A percentile compares a stretch with the other conserved stretches of the same genome.
phyloP scores from a whole-genome alignment of 2,329 filamentous ascomycete species.

The Colletotrichum trifolii region DNA sequence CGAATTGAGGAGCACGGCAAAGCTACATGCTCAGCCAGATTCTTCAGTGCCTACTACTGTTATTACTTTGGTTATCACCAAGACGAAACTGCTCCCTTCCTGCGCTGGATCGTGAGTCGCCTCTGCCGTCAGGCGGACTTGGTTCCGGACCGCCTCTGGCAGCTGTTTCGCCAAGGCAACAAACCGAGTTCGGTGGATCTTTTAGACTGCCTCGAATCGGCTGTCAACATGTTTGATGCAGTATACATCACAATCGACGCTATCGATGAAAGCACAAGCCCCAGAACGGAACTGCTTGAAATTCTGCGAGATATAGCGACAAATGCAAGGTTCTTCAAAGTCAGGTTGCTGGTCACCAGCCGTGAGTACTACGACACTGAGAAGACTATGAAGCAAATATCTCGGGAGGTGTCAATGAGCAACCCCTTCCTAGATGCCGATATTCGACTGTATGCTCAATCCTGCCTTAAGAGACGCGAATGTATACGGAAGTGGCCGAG shows the following conservation, averaged over 20 bases:
- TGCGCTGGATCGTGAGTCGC: not conserved
- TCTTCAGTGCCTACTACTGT: not conserved
- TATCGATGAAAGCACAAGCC: conserved; percentile 3
- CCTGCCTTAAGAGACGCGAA: accelerated
- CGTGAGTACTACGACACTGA: conserved; percentile 1
- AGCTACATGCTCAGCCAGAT: accelerated
- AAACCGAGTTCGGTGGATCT: not conserved
- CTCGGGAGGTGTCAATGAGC: not conserved
- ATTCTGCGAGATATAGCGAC: not conserved
- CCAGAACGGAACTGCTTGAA: not conserved
- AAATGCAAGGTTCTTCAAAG: not conserved
- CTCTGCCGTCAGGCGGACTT: not conserved
- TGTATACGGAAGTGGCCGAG: not conserved
- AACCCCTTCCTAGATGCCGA: not conserved
- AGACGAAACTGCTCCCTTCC: not conserved
- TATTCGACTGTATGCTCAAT: accelerated
- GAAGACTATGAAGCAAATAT: not conserved
- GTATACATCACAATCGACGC: not conserved
- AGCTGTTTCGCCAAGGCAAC: not conserved
- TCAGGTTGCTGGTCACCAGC: not conserved
- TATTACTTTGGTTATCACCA: not conserved
- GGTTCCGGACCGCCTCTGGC: not conserved
- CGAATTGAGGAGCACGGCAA: accelerated
- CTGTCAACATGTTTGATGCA: accelerated
- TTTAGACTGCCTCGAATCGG: accelerated